phyloP scores from a whole-genome alignment of 2,329 filamentous ascomycete genomes.

The Xylaria sp. region DNA sequence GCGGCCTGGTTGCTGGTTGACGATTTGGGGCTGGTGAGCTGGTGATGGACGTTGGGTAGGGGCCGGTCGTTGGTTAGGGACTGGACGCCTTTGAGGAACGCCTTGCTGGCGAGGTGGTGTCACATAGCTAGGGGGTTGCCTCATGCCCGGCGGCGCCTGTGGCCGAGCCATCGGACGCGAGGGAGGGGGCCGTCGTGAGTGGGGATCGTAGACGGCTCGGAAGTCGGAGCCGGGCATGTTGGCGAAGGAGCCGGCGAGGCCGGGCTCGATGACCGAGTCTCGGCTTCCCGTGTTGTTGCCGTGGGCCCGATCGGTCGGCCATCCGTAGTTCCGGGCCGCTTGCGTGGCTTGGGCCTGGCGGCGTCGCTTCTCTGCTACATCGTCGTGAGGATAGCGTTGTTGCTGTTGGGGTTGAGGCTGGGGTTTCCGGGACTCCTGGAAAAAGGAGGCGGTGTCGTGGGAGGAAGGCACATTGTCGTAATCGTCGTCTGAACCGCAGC shows the following conservation, averaged over 20 bases:
- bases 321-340: constrained; percentile 23
- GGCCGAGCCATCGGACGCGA: background rate
- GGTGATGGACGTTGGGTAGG: background rate
- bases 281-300: constrained; percentile 6
- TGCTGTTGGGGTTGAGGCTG: background rate
- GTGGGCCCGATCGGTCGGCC: constrained; percentile 9
- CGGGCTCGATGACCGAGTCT: constrained; percentile 24
- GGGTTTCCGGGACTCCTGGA: background rate
- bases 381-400: background rate
- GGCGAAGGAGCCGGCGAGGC: constrained; percentile 11
- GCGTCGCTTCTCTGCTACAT: constrained; percentile 11
- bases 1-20: constrained; percentile 12
- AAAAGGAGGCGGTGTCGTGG: background rate
- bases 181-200: constrained; percentile 1
- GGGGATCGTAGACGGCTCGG: constrained; percentile 17
- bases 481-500: constrained; percentile 13
- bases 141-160: too few relatives aligned
- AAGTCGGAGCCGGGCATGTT: constrained; percentile 23
- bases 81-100: too few relatives aligned
- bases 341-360: constrained; percentile 16
- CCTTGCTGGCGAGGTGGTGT: too few relatives aligned
- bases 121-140: too few relatives aligned
- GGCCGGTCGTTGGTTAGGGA: too few relatives aligned
- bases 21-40: background rate
- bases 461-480: constrained; percentile 11